These are phyloP conservation scores for Trypanosoma boissoni DNA, from an alignment of 208 protist genomes.

Conservation along the genomic window DNA sequence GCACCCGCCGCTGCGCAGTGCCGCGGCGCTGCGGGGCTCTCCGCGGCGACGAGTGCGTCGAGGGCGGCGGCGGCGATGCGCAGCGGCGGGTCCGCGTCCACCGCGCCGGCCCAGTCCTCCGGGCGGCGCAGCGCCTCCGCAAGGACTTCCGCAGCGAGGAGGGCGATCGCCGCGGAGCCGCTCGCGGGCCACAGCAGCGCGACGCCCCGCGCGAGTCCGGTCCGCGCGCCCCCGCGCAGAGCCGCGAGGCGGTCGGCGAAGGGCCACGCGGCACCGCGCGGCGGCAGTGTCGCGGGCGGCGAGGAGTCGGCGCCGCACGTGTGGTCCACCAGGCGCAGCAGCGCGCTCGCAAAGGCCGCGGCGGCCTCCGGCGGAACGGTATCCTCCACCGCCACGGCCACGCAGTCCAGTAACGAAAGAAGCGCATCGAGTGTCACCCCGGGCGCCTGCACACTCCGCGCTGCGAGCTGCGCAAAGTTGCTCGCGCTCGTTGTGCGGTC, in stretches of 20 bases:
- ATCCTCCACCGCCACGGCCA: too few species aligned
- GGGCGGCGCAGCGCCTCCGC: background rate
- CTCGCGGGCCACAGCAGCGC: background rate
- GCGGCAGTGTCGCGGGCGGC: too few species aligned
- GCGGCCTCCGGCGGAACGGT: too few species aligned
- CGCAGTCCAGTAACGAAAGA: too few species aligned
- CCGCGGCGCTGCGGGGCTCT: too few species aligned
- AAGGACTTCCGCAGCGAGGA: background rate
- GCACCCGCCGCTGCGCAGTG: too few species aligned
- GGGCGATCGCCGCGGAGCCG: background rate
- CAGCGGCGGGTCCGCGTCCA: background rate
- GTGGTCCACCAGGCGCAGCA: too few species aligned
- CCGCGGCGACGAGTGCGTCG: too few species aligned
- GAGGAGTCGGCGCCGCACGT: too few species aligned
- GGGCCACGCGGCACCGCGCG: background rate
- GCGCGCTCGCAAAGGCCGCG: too few species aligned
- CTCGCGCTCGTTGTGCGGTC: constrained; percentile 20
- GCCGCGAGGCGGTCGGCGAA: background rate
- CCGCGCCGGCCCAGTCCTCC: background rate
- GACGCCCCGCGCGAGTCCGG: background rate
- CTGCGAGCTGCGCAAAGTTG: constrained; percentile 21
- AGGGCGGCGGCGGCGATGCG: background rate
- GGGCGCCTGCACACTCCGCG: constrained; percentile 6
- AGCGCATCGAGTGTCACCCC: too few species aligned
- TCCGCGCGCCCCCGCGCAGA: background rate